These are phyloP conservation scores for Acanthamoeba sp. DNA, from an alignment of 208 protist species.

Conservation along the genomic window DNA sequence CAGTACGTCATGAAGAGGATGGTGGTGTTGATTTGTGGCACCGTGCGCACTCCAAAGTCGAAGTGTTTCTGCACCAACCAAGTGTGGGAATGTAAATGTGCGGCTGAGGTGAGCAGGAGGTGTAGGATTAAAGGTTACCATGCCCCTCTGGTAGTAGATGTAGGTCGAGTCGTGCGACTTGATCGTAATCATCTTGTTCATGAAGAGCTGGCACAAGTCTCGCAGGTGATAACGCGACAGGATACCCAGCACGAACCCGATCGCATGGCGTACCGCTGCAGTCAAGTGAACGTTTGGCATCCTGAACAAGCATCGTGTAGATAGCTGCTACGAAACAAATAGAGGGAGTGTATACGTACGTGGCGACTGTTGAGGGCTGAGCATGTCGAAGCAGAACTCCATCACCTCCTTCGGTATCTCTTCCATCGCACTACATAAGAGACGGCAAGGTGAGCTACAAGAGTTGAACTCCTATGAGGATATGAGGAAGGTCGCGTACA, in stretches of 20 bases:
- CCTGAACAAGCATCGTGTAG: not conserved
- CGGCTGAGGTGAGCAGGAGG: not conserved
- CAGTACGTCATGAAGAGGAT: slow-evolving; percentile 52
- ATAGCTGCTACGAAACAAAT: not conserved
- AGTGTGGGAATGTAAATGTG: not conserved
- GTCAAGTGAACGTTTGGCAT: not conserved
- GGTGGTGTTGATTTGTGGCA: slow-evolving; percentile 60
- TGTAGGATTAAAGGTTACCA: no score
- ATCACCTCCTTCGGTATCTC: slow-evolving; percentile 17
- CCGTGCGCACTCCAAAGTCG: slow-evolving; percentile 4
- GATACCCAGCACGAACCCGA: not conserved
- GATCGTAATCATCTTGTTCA: slow-evolving; percentile 62
- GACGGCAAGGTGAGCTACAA: no score
- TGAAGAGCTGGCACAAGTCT: slow-evolving; percentile 56
- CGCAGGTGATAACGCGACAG: slow-evolving; percentile 30
- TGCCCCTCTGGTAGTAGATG: slow-evolving; percentile 31
- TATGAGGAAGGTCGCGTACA: not conserved
- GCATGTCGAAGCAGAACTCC: slow-evolving; percentile 38
- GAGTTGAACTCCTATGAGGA: no score
- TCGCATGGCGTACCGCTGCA: not conserved
- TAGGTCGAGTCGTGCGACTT: slow-evolving; percentile 7
- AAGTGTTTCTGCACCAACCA: slow-evolving; percentile 4
- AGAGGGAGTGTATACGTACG: not conserved
- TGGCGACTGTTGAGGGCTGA: not conserved
- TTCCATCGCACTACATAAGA: slow-evolving; percentile 53